Evolutionary conservation across 768 basidiomycete species (phyloP).

Genomic region (Boletus rufocinnamomeus): DNA sequence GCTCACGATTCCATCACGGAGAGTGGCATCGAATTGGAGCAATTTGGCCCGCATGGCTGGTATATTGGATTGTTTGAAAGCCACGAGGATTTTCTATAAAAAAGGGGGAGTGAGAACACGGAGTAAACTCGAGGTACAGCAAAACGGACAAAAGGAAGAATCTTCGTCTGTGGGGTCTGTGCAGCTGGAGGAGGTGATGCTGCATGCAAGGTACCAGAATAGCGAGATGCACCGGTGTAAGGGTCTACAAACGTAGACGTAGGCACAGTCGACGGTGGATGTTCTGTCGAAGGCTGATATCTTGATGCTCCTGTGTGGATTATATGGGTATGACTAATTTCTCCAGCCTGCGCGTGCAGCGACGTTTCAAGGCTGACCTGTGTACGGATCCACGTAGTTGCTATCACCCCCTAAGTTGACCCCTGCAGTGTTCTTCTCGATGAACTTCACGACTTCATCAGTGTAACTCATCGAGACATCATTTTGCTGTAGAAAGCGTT

Average conservation of each 20-base stretch:
- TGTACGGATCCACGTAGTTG: conserved; percentile 85
- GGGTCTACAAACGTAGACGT: conserved; percentile 58
- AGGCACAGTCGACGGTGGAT: conserved; percentile 33
- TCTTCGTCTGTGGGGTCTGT: conserved; percentile 36
- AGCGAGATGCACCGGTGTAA: conserved; percentile 71
- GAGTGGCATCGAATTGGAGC: conserved; percentile 68
- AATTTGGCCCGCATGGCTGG: conserved; percentile 79
- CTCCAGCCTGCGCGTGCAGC: not conserved
- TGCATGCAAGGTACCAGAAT: conserved; percentile 45
- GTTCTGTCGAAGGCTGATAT: conserved; percentile 49
- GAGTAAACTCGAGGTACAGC: not conserved
- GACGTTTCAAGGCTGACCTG: conserved; percentile 50
- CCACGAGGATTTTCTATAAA: conserved; percentile 57
- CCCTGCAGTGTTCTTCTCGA: conserved; percentile 86
- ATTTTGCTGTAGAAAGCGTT: conserved; percentile 81
- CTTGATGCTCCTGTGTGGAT: conserved; percentile 57
- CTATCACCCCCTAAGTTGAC: conserved; percentile 64
- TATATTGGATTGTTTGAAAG: conserved; percentile 86
- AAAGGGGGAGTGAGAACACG: not conserved
- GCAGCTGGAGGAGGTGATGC: conserved; percentile 34
- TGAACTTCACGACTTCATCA: conserved; percentile 91
- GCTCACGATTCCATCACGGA: conserved; percentile 70
- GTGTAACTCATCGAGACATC: conserved; percentile 81
- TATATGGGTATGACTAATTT: not conserved
- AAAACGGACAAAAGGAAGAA: conserved; percentile 54